Base-by-base conservation (phyloP, 306 rosid species). In the Carpinus fangiana region DNA sequence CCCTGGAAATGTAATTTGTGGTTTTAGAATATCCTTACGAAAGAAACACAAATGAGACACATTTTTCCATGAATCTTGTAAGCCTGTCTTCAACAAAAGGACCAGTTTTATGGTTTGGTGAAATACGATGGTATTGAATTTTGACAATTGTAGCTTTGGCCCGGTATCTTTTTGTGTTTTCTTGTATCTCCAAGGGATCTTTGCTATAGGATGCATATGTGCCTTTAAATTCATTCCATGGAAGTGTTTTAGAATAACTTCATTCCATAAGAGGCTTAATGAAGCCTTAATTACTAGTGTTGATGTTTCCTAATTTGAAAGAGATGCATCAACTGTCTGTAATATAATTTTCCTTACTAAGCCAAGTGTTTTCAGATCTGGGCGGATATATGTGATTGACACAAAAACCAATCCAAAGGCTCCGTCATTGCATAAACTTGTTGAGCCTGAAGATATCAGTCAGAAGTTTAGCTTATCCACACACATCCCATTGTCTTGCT, bases 401-500 rank as follows among this genome's bases (percentile, higher is more conserved):
- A 93, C 94, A 34, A 92, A 87, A 86, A 76, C 93, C 72, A 70
- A 94, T 84, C 97, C 98, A 53, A 90, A 31, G 73, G 87, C 95
- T 74, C 98, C 97, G 10, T 82, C 95, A 74, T 70, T 94, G 90
- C 91, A 94, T 83, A 94, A 94, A 82, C 90, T 92, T 74, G 90
- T 92, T 78, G 86, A 92, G 47, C 86, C 97, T 34, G 86, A 69
- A 43, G 98, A 89, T 48, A 90, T 92, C 46, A 7, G 76, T 11
- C 36, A 71, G 74, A 94, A 90, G 98, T 21, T 86, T 94, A 81
- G 95, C 97, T 55, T 94, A 84, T 81, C 97, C 97, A 50, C 98
- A 94, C 86, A 94, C 98, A 18, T 94, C 97, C 52, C 98, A 94
- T 81, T 94, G 98, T 81, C 91, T 94, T 76, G 98, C 97, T 79